Percentiles rank a stretch among this genome's conserved stretches.
phyloP scores from a whole-genome alignment of 1,284 basidiomycete species.

The Trichosporon ovoides region DNA sequence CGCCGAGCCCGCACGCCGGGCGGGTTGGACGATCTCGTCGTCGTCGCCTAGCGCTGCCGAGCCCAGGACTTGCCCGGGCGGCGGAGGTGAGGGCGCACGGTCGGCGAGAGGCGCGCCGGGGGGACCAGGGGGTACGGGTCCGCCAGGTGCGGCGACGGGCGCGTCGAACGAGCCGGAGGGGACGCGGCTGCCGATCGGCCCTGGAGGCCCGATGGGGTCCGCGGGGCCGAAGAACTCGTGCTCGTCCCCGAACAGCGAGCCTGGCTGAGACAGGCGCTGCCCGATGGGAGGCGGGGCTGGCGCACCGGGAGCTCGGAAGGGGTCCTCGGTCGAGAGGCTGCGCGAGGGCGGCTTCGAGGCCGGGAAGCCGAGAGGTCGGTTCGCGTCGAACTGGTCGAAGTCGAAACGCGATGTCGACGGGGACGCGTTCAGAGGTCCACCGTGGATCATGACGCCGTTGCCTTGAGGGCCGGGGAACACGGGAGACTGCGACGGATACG shows the following conservation, averaged over 20 bases:
- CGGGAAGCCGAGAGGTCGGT: slow-evolving; percentile 37
- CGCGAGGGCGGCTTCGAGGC: slow-evolving; percentile 6
- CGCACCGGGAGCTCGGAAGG: slow-evolving; percentile 24
- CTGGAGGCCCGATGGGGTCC: slow-evolving; percentile 14
- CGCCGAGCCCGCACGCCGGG: slow-evolving; percentile 22
- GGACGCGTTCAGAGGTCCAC: slow-evolving; percentile 19
- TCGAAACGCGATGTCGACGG: slow-evolving; percentile 29
- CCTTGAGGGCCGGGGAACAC: slow-evolving; percentile 24
- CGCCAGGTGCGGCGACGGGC: background rate
- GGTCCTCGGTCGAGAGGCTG: slow-evolving; percentile 34
- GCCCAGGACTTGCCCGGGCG: slow-evolving; percentile 29
- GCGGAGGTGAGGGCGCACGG: slow-evolving; percentile 20
- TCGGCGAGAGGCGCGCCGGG: slow-evolving; percentile 4
- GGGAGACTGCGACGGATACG: slow-evolving; percentile 25
- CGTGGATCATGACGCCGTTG: slow-evolving; percentile 24
- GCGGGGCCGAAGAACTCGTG: slow-evolving; percentile 5
- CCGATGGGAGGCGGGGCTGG: slow-evolving; percentile 34
- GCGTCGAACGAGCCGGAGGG: slow-evolving; percentile 3
- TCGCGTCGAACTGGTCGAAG: slow-evolving; percentile 15
- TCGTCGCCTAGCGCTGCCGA: slow-evolving; percentile 19
- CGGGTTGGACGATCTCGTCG: slow-evolving; percentile 28
- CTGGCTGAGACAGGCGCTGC: slow-evolving; percentile 18
- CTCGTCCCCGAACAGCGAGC: slow-evolving; percentile 15
- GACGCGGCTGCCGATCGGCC: slow-evolving; percentile 16
- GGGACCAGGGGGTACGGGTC: slow-evolving; percentile 1